Percentiles rank a stretch among this genome's conserved stretches.
Conservation (phyloP, 371 early-diverging fungal genomes). For the Mucor indicus region DNA sequence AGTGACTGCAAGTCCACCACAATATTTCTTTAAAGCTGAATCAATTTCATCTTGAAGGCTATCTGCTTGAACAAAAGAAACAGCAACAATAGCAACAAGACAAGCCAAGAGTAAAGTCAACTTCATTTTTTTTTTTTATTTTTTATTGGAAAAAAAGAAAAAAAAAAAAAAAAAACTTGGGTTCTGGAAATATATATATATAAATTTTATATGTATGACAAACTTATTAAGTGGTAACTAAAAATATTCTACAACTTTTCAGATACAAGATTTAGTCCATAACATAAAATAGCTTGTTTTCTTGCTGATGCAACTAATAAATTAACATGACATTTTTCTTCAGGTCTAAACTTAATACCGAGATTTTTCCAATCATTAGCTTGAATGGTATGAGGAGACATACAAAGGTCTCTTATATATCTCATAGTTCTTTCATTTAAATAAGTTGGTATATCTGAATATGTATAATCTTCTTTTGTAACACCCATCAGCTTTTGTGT, state of each 20-base stretch:
- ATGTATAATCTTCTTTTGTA: constrained; percentile 59
- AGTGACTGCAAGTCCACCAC: constrained; percentile 39
- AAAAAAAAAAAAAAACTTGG: not conserved
- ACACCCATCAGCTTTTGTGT: constrained; percentile 59
- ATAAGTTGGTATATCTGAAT: constrained; percentile 36
- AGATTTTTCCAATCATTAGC: not conserved
- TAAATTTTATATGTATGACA: too few relatives aligned
- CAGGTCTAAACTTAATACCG: constrained; percentile 23
- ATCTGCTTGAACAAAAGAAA: constrained; percentile 33
- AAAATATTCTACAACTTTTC: not conserved
- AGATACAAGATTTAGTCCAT: constrained; percentile 22
- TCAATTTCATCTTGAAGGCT: constrained; percentile 41
- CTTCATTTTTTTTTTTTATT: constrained; percentile 20
- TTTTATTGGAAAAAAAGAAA: constrained; percentile 7
- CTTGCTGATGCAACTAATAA: constrained; percentile 56
- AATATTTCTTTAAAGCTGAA: constrained; percentile 44
- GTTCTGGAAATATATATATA: not conserved
- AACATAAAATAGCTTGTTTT: constrained; percentile 55
- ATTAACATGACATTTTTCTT: constrained; percentile 65
- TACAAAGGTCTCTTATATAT: constrained; percentile 47
- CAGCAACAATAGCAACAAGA: constrained; percentile 25
- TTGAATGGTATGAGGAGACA: constrained; percentile 4
- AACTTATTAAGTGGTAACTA: too few relatives aligned
- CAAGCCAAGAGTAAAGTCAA: constrained; percentile 25
- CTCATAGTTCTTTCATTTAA: constrained; percentile 42